A percentile compares a stretch with the other conserved stretches of the same genome.
Conservation (phyloP, 306 rosid genomes). For the Vicia villosa region DNA sequence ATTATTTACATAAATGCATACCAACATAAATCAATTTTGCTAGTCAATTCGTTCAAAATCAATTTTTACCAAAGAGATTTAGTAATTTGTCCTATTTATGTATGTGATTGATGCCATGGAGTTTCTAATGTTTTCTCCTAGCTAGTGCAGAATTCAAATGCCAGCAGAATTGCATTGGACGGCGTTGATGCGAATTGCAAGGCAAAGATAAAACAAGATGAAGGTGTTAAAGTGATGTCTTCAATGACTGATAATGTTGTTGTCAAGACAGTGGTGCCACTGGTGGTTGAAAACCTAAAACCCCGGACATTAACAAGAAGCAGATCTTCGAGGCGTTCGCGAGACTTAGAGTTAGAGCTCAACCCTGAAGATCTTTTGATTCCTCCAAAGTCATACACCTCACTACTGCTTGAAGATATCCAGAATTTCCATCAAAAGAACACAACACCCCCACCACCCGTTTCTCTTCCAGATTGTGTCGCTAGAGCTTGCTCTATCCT, state of each 20-base stretch:
- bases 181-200: slow-evolving; percentile 38
- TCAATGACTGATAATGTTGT: slow-evolving; percentile 35
- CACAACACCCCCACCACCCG: slow-evolving; percentile 40
- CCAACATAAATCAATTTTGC: neutral
- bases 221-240: slow-evolving; percentile 40
- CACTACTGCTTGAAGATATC: slow-evolving; percentile 79
- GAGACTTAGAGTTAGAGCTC: slow-evolving; percentile 81
- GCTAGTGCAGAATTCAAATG: slow-evolving; percentile 60
- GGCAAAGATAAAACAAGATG: slow-evolving; percentile 45
- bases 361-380: slow-evolving; percentile 54
- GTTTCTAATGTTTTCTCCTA: slow-evolving; percentile 6
- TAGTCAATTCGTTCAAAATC: neutral
- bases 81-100: slow-evolving; percentile 11
- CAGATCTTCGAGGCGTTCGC: slow-evolving; percentile 74
- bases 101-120: neutral
- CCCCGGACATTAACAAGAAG: slow-evolving; percentile 67
- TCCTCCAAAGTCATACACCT: slow-evolving; percentile 71
- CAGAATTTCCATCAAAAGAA: slow-evolving; percentile 89
- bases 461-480: slow-evolving; percentile 81
- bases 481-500: slow-evolving; percentile 88
- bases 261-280: slow-evolving; percentile 42
- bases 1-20: neutral
- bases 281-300: slow-evolving; percentile 46
- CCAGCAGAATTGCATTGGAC: slow-evolving; percentile 38
- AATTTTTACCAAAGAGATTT: neutral